Evolutionary conservation across 306 rosid genomes (phyloP), one percentile per base, ranked within the genome.

Genomic region (Prunus mume): DNA sequence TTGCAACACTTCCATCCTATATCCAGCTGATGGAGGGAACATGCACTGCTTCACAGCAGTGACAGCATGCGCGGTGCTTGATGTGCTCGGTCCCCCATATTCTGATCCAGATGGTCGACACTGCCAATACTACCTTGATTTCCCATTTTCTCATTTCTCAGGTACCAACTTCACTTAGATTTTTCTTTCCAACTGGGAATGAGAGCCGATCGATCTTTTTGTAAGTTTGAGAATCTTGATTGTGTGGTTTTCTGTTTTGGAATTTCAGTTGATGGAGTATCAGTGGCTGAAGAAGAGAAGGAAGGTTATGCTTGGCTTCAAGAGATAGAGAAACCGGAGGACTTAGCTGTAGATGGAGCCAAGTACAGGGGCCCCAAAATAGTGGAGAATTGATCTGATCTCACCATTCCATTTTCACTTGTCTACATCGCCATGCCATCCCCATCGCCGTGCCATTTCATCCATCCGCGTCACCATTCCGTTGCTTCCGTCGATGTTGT

Each of bases 31-130:
- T 54, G 99, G 99, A 15, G 99, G 99, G 49, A 95, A 95, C 87
- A 57, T 95, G 91, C 99, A 95, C 72, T 82, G 93, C 85, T 92
- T 95, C 93, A 95, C 93, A 4, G 99, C 97, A 3, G 90, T 95
- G 87, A 92, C 97, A 6, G 93, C 98, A 0, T 95, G 99, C 38
- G 98, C 97, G 1, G 86, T 95, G 80, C 85, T 95, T 1, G 99
- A 95, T 68, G 99, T 95, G 74, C 96, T 92, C n/a, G 99, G 99
- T 47, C 99, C 99, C 6, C 99, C 99, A 1, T 95, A 95, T 83
- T 84, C 86, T 4, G 96, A 92, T 81, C 74, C 82, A 2, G 91
- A 89, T 9, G 99, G 93, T 27, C 89, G 99, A 51, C 96, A 89
- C 74, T 95, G 99, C 93, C 83, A 89, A 11, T 95, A 95, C 79